A percentile compares a stretch with the other conserved stretches of the same genome.
Conservation (phyloP, 1,284 basidiomycete species). For the Apiotrichum laibachii region DNA sequence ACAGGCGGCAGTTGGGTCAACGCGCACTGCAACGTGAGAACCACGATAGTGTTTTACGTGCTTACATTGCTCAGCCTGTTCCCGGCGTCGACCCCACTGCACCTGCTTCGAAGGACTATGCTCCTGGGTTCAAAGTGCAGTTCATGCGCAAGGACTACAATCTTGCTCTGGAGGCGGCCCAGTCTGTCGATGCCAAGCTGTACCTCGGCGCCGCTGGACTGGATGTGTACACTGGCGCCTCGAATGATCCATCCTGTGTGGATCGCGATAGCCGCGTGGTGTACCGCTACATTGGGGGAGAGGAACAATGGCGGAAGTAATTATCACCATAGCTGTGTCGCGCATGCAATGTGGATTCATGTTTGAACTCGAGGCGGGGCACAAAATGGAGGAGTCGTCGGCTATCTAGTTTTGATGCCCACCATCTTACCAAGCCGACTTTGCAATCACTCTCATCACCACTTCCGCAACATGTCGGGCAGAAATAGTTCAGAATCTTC, state of each 20-base stretch:
- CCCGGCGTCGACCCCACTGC: slow-evolving; percentile 9
- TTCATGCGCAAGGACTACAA: slow-evolving; percentile 14
- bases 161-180: slow-evolving; percentile 7
- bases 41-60: too few species aligned
- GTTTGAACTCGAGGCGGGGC: too few species aligned
- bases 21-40: slow-evolving; percentile 9
- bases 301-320: slow-evolving; percentile 14
- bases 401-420: too few species aligned
- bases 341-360: too few species aligned
- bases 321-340: too few species aligned
- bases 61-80: too few species aligned
- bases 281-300: slow-evolving; percentile 11
- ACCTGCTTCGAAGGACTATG: slow-evolving; percentile 8
- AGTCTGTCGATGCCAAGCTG: slow-evolving; percentile 1
- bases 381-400: too few species aligned
- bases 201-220: slow-evolving; percentile 9
- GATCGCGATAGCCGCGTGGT: slow-evolving; percentile 11
- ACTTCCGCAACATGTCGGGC: too few species aligned
- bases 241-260: slow-evolving; percentile 6
- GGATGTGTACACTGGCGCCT: slow-evolving; percentile 6
- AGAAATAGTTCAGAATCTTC: too few species aligned
- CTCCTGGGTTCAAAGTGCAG: slow-evolving; percentile 12
- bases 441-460: too few species aligned
- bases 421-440: too few species aligned
- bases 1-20: slow-evolving; percentile 13